Percentiles rank a stretch among this genome's conserved stretches.
Evolutionary conservation across 352 stramenopile species (phyloP).

Genomic region (Globisporangium camurandrum): DNA sequence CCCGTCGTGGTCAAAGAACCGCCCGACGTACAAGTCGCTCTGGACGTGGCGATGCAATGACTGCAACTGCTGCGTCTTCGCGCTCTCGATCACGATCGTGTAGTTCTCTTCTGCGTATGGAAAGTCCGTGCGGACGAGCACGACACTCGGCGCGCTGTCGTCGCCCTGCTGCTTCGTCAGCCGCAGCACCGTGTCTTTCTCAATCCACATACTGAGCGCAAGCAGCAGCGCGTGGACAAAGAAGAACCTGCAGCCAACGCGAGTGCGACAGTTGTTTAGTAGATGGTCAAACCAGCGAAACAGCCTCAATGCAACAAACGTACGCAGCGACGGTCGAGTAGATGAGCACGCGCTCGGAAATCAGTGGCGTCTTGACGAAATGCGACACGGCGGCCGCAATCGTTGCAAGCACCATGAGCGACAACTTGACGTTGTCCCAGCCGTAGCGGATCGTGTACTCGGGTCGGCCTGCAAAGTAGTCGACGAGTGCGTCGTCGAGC

Average conservation of each 20-base stretch:
- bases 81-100: conserved; percentile 44
- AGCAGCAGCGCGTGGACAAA: conserved; percentile 67
- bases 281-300: no score
- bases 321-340: conserved; percentile 64
- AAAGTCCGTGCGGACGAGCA: conserved; percentile 65
- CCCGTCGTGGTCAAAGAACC: conserved; percentile 82
- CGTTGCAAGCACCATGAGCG: conserved; percentile 66
- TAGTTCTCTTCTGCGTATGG: conserved; percentile 73
- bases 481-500: conserved; percentile 71
- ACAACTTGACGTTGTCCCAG: conserved; percentile 79
- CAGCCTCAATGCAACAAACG: background rate
- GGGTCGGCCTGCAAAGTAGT: conserved; percentile 58
- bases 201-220: conserved; percentile 61
- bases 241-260: conserved; percentile 67
- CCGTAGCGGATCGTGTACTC: conserved; percentile 61
- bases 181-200: conserved; percentile 72
- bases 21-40: conserved; percentile 71
- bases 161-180: conserved; percentile 54
- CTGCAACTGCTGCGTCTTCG: conserved; percentile 21
- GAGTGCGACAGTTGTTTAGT: no score
- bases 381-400: conserved; percentile 56
- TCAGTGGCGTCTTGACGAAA: conserved; percentile 53
- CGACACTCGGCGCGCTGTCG: conserved; percentile 18
- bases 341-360: conserved; percentile 60
- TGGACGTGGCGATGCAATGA: conserved; percentile 46